Base-by-base conservation (phyloP, 2,329 filamentous ascomycete species). In the Ophiostoma piceae region DNA sequence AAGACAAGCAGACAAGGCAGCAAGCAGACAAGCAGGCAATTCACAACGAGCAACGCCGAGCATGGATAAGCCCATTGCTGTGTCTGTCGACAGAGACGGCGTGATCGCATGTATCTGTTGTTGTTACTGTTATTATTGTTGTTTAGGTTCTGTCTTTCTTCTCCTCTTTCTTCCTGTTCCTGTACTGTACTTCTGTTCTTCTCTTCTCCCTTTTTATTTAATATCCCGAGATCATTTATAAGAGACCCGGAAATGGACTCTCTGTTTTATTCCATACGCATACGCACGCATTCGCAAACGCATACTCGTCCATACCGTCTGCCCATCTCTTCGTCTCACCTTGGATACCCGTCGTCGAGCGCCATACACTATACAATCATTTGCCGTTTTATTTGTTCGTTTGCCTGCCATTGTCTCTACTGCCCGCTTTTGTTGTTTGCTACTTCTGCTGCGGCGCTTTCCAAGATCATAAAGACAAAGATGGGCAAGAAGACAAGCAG, bases 291-390 rank as follows among this genome's bases (percentile, higher is more conserved):
- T 29, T 29, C 26, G 26, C 26, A 29, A 29, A 29, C 26, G 26
- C 26, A 29, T 29, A 29, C 26, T 29, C 26, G 26, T 35, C 35
- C 35, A 35, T 35, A 35, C 35, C 62, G 6, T 65, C 62, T 41
- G 22, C 16, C n/a, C 62, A 12, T 41, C n/a, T 65, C 62, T 65
- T 37, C 32, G 32, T 39, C 60, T 39, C 62, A 39, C 62, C 62
- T 65, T 65, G 62, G 62, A 65, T 65, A 65, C 62, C 62, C 62
- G 62, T 65, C 62, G 32, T 65, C 62, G 62, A 65, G 62, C 62
- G 62, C n/a, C 51, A 57, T 57, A 26, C 51, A 57, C 22, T 32
- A 65, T 65, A 19, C 62, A 37, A n/a, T 22, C 12, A 11, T 37
- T 14, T 64, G 35, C 35, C 35, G 5, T 35, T 35, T 35, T 35